Base-by-base conservation (phyloP, 257 asterid genomes). In the Penstemon eatonii region DNA sequence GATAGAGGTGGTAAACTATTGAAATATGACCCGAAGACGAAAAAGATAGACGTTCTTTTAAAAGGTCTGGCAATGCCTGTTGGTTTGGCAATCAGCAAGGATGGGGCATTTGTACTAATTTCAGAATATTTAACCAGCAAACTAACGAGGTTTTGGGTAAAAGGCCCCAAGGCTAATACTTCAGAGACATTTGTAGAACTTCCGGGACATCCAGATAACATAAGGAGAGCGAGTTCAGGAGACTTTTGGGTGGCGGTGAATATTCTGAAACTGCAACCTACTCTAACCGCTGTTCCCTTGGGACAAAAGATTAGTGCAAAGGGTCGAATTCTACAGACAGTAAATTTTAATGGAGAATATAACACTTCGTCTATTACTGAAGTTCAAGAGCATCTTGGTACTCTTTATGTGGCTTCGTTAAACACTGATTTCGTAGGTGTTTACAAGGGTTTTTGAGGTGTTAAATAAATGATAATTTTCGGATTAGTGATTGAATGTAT, bases 171-270 rank as follows among this genome's bases (percentile, higher is more conserved):
- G 33, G 33, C 33, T 25, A 25, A 25, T 25, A 25, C 33, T 25
- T 25, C 33, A 25, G 33, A 25, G 33, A 25, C 33, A 25, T 25
- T 25, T 25, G 33, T 25, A 25, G 2, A 25, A 25, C 33, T 25
- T 25, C 33, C 33, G 33, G 33, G 33, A 2, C 2, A 25, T 25
- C 33, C 33, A 25, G 33, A 25, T 25, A 25, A 25, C 33, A 25
- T 25, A 25, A 25, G 33, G 33, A 82, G 83, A 58, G 80, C 79
- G 0, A 45, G 18, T 42, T 3, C 63, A 6, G 85, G 85, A 57
- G 83, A 81, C 37, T 83, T 80, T 63, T 80, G 85, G 85, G 85
- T 81, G 46, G 51, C 88, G 0, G 80, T 80, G 3, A 46, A 71
- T 25, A 64, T 72, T 18, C 71, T 54, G 19, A 75, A 79, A 56